Evolutionary conservation across 1,284 basidiomycete species (phyloP).

Genomic region (Sparassis latifolia): DNA sequence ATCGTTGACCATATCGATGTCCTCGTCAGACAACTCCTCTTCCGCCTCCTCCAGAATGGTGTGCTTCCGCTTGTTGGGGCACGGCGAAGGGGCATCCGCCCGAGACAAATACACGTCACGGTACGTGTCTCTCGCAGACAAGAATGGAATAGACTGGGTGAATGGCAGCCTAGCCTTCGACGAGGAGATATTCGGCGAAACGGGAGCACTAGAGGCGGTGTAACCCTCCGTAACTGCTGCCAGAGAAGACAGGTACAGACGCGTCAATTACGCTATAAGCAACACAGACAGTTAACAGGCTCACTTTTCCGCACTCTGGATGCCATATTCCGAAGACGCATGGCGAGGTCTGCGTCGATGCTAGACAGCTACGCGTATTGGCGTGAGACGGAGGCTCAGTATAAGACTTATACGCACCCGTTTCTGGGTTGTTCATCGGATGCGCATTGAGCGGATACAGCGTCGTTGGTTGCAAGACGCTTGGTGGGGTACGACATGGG

Average conservation of each 20-base stretch:
- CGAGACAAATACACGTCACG: constrained; percentile 13
- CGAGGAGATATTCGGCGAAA: constrained; percentile 12
- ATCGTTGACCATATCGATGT: constrained; percentile 2
- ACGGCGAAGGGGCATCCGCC: constrained; percentile 6
- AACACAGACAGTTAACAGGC: background rate
- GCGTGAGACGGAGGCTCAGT: background rate
- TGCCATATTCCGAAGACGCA: constrained; percentile 15
- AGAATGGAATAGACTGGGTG: constrained; percentile 19
- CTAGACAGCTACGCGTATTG: constrained; percentile 3
- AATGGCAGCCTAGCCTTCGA: constrained; percentile 15
- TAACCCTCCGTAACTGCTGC: constrained; percentile 20
- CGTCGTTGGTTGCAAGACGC: constrained; percentile 1
- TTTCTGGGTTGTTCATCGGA: background rate
- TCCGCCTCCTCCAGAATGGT: constrained; percentile 8
- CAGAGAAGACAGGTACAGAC: background rate
- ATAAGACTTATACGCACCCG: background rate
- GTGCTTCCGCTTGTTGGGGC: constrained; percentile 15
- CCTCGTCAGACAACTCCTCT: constrained; percentile 10
- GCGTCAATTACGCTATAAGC: background rate
- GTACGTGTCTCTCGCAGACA: constrained; percentile 18
- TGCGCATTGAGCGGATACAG: background rate
- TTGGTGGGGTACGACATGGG: constrained; percentile 3
- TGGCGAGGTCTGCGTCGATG: constrained; percentile 16
- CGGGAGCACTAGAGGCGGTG: constrained; percentile 12
- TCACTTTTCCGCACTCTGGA: constrained; percentile 18